phyloP scores from a whole-genome alignment of 1,284 basidiomycete genomes.

The Cutaneotrichosporon spelunceum region DNA sequence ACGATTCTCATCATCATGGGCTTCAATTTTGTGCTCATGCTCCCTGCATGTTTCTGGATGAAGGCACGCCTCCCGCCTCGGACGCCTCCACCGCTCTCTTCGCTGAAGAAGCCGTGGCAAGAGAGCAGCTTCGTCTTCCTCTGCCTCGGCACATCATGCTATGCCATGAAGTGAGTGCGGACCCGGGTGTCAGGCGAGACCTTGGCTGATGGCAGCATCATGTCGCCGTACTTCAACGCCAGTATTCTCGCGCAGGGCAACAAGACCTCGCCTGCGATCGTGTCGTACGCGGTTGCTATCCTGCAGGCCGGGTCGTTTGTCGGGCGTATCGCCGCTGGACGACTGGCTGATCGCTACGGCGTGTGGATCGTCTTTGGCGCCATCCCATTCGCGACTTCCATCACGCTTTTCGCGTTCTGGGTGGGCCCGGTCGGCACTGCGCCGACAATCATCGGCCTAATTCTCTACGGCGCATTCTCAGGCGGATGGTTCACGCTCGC shows the following conservation, averaged over 20 bases:
- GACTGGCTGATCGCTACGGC: constrained; percentile 28
- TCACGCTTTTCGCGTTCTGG: constrained; percentile 30
- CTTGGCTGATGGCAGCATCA: constrained; percentile 10
- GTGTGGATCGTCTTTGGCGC: constrained; percentile 27
- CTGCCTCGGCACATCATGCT: constrained; percentile 30
- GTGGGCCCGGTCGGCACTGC: constrained; percentile 6
- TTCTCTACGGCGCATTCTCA: constrained; percentile 38
- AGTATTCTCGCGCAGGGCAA: constrained; percentile 15
- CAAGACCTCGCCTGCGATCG: constrained; percentile 10
- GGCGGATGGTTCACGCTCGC: constrained; percentile 47
- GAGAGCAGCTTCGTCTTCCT: constrained; percentile 35
- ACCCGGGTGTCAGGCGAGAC: background rate
- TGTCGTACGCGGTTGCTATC: constrained; percentile 27
- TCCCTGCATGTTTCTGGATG: constrained; percentile 29
- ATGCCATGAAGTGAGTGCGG: constrained; percentile 17
- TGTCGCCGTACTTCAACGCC: constrained; percentile 24
- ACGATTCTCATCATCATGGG: constrained; percentile 29
- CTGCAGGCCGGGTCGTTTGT: constrained; percentile 32
- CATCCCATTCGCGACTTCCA: constrained; percentile 18
- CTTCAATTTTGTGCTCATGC: constrained; percentile 27
- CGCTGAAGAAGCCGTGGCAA: constrained; percentile 30
- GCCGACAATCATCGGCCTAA: constrained; percentile 37
- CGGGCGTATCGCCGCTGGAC: constrained; percentile 25
- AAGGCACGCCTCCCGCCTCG: constrained; percentile 31
- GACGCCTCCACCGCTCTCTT: constrained; percentile 19